Conservation (phyloP, 345 rosid genomes). For the Salix koriyanagi region DNA sequence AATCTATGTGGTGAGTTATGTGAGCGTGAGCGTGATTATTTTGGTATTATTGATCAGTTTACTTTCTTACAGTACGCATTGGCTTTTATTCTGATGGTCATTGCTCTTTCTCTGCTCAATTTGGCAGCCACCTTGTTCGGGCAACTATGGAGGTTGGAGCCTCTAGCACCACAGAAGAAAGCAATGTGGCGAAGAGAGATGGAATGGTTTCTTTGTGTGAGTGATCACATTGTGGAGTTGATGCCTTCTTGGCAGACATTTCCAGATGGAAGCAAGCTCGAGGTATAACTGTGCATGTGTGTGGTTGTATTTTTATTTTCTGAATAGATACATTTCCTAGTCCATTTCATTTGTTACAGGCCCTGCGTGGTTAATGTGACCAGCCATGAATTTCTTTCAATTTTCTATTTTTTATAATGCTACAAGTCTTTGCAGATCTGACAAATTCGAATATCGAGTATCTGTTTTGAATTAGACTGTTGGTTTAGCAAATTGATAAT, state of each 20-base stretch:
- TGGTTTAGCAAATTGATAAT: not conserved
- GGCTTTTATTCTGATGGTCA: conserved; percentile 6
- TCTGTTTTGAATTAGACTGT: not conserved
- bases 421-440: not conserved
- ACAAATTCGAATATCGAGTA: not conserved
- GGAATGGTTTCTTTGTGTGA: conserved; percentile 90
- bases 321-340: not conserved
- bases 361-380: not conserved
- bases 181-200: conserved; percentile 97
- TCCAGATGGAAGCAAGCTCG: conserved; percentile 94
- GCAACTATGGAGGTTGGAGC: conserved; percentile 95
- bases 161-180: conserved; percentile 72
- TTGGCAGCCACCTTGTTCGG: conserved; percentile 83
- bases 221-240: conserved; percentile 95
- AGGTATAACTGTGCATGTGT: conserved; percentile 40
- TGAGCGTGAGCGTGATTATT: not conserved
- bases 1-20: conserved; percentile 80
- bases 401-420: not conserved
- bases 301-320: not conserved
- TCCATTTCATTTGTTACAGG: not conserved
- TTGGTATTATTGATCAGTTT: not conserved
- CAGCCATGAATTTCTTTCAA: not conserved
- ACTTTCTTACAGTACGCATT: not conserved
- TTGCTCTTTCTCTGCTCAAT: conserved; percentile 4
- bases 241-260: conserved; percentile 93